Percentiles rank a stretch among this genome's conserved stretches.
phyloP scores from a whole-genome alignment of 2,329 filamentous ascomycete species.

The Diaporthe sp. region DNA sequence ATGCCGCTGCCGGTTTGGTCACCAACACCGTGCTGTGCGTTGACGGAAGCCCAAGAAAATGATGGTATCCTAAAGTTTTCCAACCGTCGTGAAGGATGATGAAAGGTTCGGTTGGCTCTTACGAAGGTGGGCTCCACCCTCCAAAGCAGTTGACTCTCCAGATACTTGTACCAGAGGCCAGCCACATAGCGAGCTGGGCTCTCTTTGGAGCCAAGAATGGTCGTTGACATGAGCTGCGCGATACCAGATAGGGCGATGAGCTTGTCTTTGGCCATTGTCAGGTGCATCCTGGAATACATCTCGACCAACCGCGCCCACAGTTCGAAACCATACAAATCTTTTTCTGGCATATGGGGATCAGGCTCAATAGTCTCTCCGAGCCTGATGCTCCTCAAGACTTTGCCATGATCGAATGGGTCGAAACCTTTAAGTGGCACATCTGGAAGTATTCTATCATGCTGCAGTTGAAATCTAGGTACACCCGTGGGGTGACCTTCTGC shows the following conservation, averaged over 20 bases:
- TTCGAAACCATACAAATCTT: not conserved
- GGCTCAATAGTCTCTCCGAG: too few relatives aligned
- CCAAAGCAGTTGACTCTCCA: slow-evolving; percentile 35
- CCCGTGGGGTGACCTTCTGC: slow-evolving; percentile 1
- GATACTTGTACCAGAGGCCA: not conserved
- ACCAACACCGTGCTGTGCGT: not conserved
- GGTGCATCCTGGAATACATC: slow-evolving; percentile 4
- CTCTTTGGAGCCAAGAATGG: not conserved
- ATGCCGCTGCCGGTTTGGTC: not conserved
- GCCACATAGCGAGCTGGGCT: slow-evolving; percentile 21
- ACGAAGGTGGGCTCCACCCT: not conserved
- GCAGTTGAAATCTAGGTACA: not conserved
- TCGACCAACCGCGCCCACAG: slow-evolving; percentile 20
- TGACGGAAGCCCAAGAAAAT: slow-evolving; percentile 35
- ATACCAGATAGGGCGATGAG: slow-evolving; percentile 38
- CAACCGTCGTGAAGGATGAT: not conserved
- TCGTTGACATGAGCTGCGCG: slow-evolving; percentile 21
- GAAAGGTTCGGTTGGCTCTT: not conserved
- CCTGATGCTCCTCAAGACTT: too few relatives aligned
- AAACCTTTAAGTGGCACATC: not conserved
- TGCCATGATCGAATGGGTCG: not conserved
- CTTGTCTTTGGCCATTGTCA: slow-evolving; percentile 30
- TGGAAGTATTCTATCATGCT: not conserved
- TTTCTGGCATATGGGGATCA: too few relatives aligned
- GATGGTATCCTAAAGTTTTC: not conserved